These are phyloP conservation scores for Eucalyptus lansdowneana DNA, from an alignment of 345 rosid genomes.

Conservation along the genomic window DNA sequence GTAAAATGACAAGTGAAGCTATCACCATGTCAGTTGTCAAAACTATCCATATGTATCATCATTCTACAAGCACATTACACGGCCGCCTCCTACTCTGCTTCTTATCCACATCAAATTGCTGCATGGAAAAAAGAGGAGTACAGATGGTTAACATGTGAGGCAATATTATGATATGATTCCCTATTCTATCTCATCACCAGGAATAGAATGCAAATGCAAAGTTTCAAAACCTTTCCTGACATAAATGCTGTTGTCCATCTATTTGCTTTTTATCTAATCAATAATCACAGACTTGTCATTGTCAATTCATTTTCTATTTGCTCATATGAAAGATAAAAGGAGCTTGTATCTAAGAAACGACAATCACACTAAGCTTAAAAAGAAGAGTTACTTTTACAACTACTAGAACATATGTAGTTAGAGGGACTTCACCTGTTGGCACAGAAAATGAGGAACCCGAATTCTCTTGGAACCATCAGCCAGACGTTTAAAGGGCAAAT, in stretches of 20 bases:
- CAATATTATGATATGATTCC: background rate
- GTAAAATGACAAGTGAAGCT: background rate
- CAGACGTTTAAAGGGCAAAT: slow-evolving; percentile 53
- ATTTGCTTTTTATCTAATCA: background rate
- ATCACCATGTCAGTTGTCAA: background rate
- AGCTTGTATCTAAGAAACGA: background rate
- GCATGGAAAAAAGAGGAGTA: background rate
- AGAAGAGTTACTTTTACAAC: background rate
- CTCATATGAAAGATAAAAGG: background rate
- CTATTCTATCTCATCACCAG: background rate
- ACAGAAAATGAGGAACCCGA: slow-evolving; percentile 38
- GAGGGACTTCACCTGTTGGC: slow-evolving; percentile 34
- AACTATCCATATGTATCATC: background rate
- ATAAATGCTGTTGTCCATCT: background rate
- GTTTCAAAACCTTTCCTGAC: background rate
- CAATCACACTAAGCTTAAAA: background rate
- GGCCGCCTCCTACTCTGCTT: slow-evolving; percentile 15
- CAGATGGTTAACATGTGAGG: background rate
- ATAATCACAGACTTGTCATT: background rate
- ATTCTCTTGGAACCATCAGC: slow-evolving; percentile 92
- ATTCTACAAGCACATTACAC: slow-evolving; percentile 35
- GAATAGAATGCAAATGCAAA: background rate
- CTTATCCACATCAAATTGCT: slow-evolving; percentile 23
- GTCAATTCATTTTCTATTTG: background rate
- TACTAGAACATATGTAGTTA: background rate